phyloP scores from a whole-genome alignment of 441 rosid species.

The Eutrema salsugineum region DNA sequence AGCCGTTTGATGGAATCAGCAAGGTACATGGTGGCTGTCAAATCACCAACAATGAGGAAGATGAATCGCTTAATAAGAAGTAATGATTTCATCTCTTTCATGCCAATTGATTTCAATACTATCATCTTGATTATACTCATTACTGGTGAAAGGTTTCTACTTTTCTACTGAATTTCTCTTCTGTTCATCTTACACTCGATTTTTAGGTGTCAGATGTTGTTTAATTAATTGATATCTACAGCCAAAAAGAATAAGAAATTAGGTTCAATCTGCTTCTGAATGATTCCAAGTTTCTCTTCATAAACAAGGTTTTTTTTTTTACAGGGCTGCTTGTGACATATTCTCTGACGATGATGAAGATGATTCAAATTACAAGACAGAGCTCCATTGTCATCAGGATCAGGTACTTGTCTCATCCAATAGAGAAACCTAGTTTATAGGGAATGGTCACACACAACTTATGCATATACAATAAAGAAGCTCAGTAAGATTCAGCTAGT shows the following conservation, averaged over 20 bases:
- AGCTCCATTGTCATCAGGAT: slow-evolving; percentile 42
- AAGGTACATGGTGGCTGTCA: slow-evolving; percentile 44
- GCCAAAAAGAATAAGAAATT: background rate
- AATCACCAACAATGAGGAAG: slow-evolving; percentile 53
- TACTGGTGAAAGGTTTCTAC: background rate
- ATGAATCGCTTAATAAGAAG: slow-evolving; percentile 45
- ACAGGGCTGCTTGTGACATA: slow-evolving; percentile 48
- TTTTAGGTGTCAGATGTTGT: background rate
- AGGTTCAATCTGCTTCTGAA: background rate
- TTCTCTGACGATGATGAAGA: slow-evolving; percentile 34
- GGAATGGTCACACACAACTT: no score
- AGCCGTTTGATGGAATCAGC: slow-evolving; percentile 46
- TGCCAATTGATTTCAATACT: background rate
- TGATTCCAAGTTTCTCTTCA: background rate
- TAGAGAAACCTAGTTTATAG: background rate
- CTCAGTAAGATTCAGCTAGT: background rate
- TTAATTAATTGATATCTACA: background rate
- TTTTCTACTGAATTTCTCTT: background rate
- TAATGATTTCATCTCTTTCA: slow-evolving; percentile 12
- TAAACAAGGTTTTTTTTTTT: background rate
- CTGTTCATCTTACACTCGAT: background rate
- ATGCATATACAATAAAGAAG: background rate
- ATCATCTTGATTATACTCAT: background rate
- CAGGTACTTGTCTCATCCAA: background rate
- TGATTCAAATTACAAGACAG: slow-evolving; percentile 34